phyloP scores from a whole-genome alignment of 129 eudicot species.

The Escallonia rubra region DNA sequence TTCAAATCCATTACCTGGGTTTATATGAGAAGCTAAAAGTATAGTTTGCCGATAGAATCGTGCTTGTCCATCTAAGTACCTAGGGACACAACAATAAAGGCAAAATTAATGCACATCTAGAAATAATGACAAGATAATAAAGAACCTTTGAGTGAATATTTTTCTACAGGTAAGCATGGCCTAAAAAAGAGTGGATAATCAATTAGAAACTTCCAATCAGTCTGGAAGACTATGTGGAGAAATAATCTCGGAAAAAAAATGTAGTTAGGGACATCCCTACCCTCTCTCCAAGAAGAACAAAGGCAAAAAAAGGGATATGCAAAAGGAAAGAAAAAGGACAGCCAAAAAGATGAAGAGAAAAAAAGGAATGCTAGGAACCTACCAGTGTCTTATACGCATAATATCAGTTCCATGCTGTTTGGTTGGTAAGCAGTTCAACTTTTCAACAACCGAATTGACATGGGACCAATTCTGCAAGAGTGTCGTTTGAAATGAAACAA shows the following conservation, averaged over 20 bases:
- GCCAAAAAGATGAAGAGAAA: not conserved
- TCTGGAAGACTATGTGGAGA: too few species aligned
- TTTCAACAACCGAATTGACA: constrained; percentile 69
- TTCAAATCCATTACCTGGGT: constrained; percentile 55
- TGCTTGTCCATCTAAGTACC: constrained; percentile 85
- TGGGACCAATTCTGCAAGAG: constrained; percentile 84
- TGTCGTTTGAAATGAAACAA: not conserved
- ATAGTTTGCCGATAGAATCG: constrained; percentile 83
- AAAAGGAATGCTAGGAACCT: constrained; percentile 5
- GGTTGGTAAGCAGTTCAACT: constrained; percentile 65
- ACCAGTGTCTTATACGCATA: constrained; percentile 94
- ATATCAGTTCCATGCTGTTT: constrained; percentile 85
- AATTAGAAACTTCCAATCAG: too few species aligned
- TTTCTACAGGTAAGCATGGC: too few species aligned
- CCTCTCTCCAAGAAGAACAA: not conserved
- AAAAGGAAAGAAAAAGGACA: not conserved
- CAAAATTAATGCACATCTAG: too few species aligned
- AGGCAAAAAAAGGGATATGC: not conserved
- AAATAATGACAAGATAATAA: too few species aligned
- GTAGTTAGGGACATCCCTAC: too few species aligned
- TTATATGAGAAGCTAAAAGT: constrained; percentile 61
- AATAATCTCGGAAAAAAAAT: not conserved
- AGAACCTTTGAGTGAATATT: too few species aligned
- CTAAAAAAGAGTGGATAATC: too few species aligned
- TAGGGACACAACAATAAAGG: not conserved